phyloP scores from a whole-genome alignment of 2,329 filamentous ascomycete genomes.

The Monosporascus sp. region DNA sequence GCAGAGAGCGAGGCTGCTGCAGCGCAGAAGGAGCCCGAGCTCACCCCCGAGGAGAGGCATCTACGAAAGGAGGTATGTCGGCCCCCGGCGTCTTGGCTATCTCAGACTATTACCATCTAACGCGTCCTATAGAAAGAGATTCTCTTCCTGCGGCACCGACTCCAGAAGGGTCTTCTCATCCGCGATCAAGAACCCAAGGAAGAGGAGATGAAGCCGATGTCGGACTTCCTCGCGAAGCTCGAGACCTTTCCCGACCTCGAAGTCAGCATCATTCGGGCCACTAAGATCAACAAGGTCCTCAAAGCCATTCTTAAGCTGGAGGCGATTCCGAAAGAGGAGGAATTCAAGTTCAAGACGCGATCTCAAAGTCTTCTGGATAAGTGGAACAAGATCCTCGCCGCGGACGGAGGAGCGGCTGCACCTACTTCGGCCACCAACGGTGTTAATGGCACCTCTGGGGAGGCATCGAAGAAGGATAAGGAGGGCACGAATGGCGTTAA shows the following conservation, averaged over 20 bases:
- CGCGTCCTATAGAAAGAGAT: slow-evolving; percentile 59
- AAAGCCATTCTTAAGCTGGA: slow-evolving; percentile 89
- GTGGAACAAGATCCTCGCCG: slow-evolving; percentile 81
- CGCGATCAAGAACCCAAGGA: slow-evolving; percentile 81
- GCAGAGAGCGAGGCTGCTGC: slow-evolving; percentile 38
- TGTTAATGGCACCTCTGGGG: slow-evolving; percentile 40
- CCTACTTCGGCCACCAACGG: slow-evolving; percentile 38
- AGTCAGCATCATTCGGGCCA: slow-evolving; percentile 78
- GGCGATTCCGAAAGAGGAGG: slow-evolving; percentile 79
- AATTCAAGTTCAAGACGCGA: slow-evolving; percentile 83
- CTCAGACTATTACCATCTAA: background rate
- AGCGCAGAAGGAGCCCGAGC: slow-evolving; percentile 49
- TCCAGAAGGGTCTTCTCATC: slow-evolving; percentile 89
- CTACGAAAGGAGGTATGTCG: slow-evolving; percentile 52
- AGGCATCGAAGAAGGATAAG: slow-evolving; percentile 23
- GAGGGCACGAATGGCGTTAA: slow-evolving; percentile 29
- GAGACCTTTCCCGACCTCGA: slow-evolving; percentile 78
- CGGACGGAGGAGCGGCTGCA: slow-evolving; percentile 41
- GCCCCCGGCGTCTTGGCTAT: slow-evolving; percentile 27
- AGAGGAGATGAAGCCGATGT: slow-evolving; percentile 75
- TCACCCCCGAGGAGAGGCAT: slow-evolving; percentile 53
- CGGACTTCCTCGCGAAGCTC: slow-evolving; percentile 71
- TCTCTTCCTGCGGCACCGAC: slow-evolving; percentile 87
- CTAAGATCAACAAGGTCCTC: slow-evolving; percentile 98
- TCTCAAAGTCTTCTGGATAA: slow-evolving; percentile 74